phyloP scores from a whole-genome alignment of 306 rosid genomes.

The Gastrolobium bilobum region DNA sequence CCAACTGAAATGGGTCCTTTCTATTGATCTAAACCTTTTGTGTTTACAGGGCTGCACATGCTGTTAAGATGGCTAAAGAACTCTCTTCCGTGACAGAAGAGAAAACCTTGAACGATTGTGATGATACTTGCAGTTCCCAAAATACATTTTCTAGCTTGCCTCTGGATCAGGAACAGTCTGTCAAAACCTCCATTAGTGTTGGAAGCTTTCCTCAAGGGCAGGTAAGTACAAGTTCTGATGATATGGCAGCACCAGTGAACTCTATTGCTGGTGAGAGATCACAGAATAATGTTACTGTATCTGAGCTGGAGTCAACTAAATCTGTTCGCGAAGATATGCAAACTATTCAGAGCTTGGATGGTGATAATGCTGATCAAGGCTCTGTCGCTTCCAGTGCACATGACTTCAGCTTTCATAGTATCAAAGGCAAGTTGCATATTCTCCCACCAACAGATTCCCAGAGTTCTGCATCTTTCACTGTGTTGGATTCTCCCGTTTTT shows the following conservation, averaged over 20 bases:
- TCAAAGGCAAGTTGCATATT: conserved; percentile 61
- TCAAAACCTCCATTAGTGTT: conserved; percentile 85
- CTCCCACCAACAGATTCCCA: conserved; percentile 70
- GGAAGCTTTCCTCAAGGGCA: conserved; percentile 96
- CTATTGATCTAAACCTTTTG: conserved; percentile 42
- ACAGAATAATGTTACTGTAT: conserved; percentile 52
- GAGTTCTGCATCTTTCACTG: conserved; percentile 72
- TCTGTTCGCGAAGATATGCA: conserved; percentile 56
- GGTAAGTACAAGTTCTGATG: conserved; percentile 94
- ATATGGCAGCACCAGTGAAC: conserved; percentile 59
- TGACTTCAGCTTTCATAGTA: conserved; percentile 67
- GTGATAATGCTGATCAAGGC: conserved; percentile 74
- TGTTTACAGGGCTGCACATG: conserved; percentile 88
- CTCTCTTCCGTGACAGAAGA: conserved; percentile 85
- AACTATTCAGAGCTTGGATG: conserved; percentile 71
- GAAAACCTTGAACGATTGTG: conserved; percentile 76
- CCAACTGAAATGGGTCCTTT: conserved; percentile 25
- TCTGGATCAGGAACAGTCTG: conserved; percentile 82
- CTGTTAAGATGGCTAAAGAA: conserved; percentile 95
- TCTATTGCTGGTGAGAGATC: conserved; percentile 59
- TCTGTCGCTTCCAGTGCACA: conserved; percentile 75
- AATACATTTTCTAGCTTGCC: conserved; percentile 94
- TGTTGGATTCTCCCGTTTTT: conserved; percentile 80
- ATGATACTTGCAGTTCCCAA: conserved; percentile 89
- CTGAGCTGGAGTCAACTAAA: conserved; percentile 60